Base-by-base conservation (phyloP, 2,329 filamentous ascomycete species). In the Cladophialophora exuberans region DNA sequence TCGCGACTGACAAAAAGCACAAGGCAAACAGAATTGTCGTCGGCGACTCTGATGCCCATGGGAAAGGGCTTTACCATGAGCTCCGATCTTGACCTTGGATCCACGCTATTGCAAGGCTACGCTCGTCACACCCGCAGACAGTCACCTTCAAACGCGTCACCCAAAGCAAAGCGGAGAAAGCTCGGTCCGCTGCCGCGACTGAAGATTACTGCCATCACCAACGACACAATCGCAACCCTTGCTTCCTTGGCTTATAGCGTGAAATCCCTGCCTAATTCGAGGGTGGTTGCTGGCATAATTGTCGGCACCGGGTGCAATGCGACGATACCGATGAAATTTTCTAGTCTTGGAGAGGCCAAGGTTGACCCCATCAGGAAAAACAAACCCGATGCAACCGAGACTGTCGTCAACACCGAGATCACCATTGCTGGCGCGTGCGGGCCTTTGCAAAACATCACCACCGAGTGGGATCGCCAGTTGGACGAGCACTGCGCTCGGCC, bases 321-420 rank as follows among this genome's bases (percentile, higher is more conserved):
- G 1, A 93, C 89, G 1, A 85, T 93, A 35, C 85, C 88, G 0
- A 80, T 94, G 69, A 82, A 79, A 62, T 73, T 87, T 45, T 79
- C 73, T 42, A 80, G 78, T 53, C 75, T 94, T 15, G 83, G 87
- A 58, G 74, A 80, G 6, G 80, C 77, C 52, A 93, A 93, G 68
- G 64, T 83, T 74, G 46, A 71, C 65, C 59, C 76, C 5, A 71
- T 83, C 30, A 76, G 77, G 13, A 78, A 73, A 11, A 73, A 72
- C 59, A 69, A 72, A 53, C 69, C 76, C 1, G 72, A 76, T 10
- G 78, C 87, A 5, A 74, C 81, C n/a, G 85, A 83, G 62, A 85
- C 91, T 11, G 83, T 89, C 3, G 84, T 93, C 60, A 93, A 93
- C 67, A 93, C 89, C 0, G 89, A 94, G 71, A 92, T 88, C 86